Conservation (phyloP, 768 basidiomycete species). For the Coprinopsis cinerea region DNA sequence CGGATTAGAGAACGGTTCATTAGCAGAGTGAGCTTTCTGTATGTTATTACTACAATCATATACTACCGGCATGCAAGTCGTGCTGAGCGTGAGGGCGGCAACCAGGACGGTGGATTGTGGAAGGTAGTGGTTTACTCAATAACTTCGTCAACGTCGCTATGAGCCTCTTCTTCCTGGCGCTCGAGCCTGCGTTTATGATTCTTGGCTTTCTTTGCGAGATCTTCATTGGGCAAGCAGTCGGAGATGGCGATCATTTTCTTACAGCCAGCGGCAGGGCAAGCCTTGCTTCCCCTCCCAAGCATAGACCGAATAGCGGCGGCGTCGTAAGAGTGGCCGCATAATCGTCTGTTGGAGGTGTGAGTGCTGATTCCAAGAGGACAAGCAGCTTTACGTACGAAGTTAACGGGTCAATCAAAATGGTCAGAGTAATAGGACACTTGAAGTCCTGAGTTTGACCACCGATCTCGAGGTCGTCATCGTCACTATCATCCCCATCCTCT, state of each 20-base stretch:
- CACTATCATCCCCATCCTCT: slow-evolving; percentile 81
- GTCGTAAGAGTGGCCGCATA: slow-evolving; percentile 84
- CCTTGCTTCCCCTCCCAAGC: slow-evolving; percentile 25
- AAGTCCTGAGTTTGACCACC: slow-evolving; percentile 82
- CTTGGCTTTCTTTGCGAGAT: slow-evolving; percentile 57
- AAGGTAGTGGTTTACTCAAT: slow-evolving; percentile 28
- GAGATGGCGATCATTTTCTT: slow-evolving; percentile 46
- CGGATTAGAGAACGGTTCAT: too few species aligned
- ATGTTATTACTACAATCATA: not conserved
- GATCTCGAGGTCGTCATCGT: slow-evolving; percentile 81
- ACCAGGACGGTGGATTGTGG: too few species aligned
- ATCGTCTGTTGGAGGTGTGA: slow-evolving; percentile 31
- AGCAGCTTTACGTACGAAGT: slow-evolving; percentile 59
- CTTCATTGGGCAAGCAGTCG: slow-evolving; percentile 49
- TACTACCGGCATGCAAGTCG: not conserved
- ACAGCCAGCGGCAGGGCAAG: slow-evolving; percentile 74
- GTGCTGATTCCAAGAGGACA: slow-evolving; percentile 4
- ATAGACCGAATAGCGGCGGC: slow-evolving; percentile 64
- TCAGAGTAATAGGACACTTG: slow-evolving; percentile 78
- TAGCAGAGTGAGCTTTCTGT: slow-evolving; percentile 25
- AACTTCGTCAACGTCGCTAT: slow-evolving; percentile 57
- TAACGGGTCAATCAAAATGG: slow-evolving; percentile 61
- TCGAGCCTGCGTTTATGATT: slow-evolving; percentile 47
- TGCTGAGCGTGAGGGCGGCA: not conserved
- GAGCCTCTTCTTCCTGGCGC: slow-evolving; percentile 35